Evolutionary conservation across 176 grass and related monocot species (phyloP).

Genomic region (Avena insularis): DNA sequence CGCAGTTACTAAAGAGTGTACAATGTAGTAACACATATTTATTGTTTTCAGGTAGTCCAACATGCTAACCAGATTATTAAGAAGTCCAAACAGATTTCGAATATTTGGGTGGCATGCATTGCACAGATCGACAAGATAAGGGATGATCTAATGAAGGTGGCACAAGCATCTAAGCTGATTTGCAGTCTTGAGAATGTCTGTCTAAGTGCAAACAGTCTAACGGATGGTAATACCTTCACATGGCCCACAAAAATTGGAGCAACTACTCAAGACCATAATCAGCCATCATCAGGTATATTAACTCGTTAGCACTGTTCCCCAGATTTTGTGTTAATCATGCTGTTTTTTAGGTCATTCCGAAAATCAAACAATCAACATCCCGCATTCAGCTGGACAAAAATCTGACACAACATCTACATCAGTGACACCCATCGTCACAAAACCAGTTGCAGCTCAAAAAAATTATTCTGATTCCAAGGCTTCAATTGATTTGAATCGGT

Average conservation of each 20-base stretch:
- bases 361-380: neutral
- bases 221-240: neutral
- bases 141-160: neutral
- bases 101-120: neutral
- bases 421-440: neutral
- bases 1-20: too few relatives aligned
- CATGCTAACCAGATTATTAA: too few relatives aligned
- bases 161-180: neutral
- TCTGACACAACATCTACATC: neutral
- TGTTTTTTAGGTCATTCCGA: too few relatives aligned
- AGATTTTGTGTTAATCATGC: too few relatives aligned
- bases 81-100: too few relatives aligned
- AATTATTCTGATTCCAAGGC: neutral
- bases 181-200: too few relatives aligned
- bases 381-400: neutral
- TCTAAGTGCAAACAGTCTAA: neutral
- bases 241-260: neutral
- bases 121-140: neutral
- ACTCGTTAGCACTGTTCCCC: too few relatives aligned
- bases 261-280: neutral
- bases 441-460: neutral
- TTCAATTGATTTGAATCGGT: neutral
- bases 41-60: neutral
- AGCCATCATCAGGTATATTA: neutral
- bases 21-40: too few relatives aligned